These are phyloP conservation scores for Colletotrichum sp. DNA, from an alignment of 2,329 filamentous ascomycete genomes.

Conservation along the genomic window DNA sequence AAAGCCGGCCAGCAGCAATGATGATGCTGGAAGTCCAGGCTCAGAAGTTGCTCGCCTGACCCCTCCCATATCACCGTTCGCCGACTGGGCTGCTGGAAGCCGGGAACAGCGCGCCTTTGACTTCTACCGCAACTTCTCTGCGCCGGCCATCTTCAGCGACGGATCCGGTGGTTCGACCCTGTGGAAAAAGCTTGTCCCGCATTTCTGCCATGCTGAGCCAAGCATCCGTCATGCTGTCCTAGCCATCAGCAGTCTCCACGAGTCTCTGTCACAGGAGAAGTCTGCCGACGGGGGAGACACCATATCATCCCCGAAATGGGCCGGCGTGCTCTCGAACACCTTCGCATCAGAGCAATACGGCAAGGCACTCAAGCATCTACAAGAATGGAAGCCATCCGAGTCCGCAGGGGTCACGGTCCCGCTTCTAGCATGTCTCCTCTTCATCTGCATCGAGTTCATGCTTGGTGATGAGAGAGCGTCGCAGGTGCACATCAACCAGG, in stretches of 20 bases:
- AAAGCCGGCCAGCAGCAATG: conserved; percentile 21
- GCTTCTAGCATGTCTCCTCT: conserved; percentile 53
- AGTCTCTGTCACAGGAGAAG: conserved; percentile 26
- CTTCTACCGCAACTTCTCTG: conserved; percentile 38
- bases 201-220: conserved; percentile 48
- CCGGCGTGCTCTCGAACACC: not conserved
- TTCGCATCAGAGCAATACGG: conserved; percentile 53
- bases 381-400: conserved; percentile 36
- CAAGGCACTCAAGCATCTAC: conserved; percentile 48
- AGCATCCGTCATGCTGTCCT: conserved; percentile 54
- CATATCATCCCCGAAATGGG: not conserved
- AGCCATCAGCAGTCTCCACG: conserved; percentile 54
- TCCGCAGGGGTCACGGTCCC: conserved; percentile 29
- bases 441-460: conserved; percentile 60
- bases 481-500: conserved; percentile 49
- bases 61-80: not conserved
- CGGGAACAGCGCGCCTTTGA: conserved; percentile 33
- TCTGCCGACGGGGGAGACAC: not conserved
- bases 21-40: conserved; percentile 8
- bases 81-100: not conserved
- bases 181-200: conserved; percentile 50
- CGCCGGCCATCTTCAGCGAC: conserved; percentile 41
- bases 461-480: conserved; percentile 53
- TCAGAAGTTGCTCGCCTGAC: conserved; percentile 16
- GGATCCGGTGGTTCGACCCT: conserved; percentile 46